phyloP scores from a whole-genome alignment of 768 basidiomycete genomes.

The Amanita pallidorosea region DNA sequence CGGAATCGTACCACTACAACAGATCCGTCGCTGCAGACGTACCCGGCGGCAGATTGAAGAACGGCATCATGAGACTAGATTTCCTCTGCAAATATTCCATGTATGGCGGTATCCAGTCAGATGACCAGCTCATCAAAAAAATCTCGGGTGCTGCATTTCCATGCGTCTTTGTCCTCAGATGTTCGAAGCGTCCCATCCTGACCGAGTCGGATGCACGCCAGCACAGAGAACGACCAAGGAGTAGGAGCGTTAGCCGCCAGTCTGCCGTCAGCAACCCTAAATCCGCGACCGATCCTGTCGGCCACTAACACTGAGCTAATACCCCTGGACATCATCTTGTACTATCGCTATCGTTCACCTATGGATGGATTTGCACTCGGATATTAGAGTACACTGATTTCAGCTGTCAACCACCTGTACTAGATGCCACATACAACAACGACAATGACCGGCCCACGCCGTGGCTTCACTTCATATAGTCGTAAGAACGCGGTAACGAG shows the following conservation, averaged over 20 bases:
- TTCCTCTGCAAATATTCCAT: slow-evolving; percentile 48
- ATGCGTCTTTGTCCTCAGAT: slow-evolving; percentile 50
- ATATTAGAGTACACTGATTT: not conserved
- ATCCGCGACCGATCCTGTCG: not conserved
- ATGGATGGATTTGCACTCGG: not conserved
- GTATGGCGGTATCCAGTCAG: slow-evolving; percentile 50
- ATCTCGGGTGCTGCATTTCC: slow-evolving; percentile 39
- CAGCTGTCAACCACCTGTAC: not conserved
- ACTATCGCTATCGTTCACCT: not conserved
- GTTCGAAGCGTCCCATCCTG: slow-evolving; percentile 33
- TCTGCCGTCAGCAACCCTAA: not conserved
- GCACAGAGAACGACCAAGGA: slow-evolving; percentile 21
- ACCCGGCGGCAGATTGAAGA: slow-evolving; percentile 58
- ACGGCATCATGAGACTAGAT: slow-evolving; percentile 56
- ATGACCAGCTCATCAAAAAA: slow-evolving; percentile 31
- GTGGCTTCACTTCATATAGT: too few species aligned
- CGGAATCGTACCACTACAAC: slow-evolving; percentile 50
- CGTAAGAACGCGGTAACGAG: too few species aligned
- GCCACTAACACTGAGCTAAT: not conserved
- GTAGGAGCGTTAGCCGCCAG: slow-evolving; percentile 8
- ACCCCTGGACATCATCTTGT: too few species aligned
- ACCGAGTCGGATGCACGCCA: slow-evolving; percentile 40
- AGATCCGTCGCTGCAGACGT: slow-evolving; percentile 52
- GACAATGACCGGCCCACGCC: too few species aligned
- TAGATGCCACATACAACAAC: not conserved